Conservation (phyloP, 2,329 filamentous ascomycete species). For the Talaromyces albobiverticillius region DNA sequence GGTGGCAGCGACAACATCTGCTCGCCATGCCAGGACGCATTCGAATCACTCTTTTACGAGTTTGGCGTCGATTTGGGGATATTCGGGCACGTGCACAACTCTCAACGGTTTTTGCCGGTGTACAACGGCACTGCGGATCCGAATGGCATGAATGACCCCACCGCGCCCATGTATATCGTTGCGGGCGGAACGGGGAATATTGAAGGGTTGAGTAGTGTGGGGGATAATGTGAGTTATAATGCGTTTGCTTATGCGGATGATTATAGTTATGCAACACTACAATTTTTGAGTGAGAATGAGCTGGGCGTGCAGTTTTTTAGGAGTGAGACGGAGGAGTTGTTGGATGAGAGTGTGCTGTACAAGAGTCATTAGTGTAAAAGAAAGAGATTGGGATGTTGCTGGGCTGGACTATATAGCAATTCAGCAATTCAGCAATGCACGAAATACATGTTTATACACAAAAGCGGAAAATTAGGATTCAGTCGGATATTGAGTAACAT, state of each 20-base stretch:
- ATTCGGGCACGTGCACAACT: constrained; percentile 59
- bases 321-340: constrained; percentile 47
- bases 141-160: constrained; percentile 48
- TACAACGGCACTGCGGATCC: constrained; percentile 37
- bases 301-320: constrained; percentile 52
- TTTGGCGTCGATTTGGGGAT: constrained; percentile 58
- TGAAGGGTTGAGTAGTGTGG: constrained; percentile 49
- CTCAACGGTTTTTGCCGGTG: constrained; percentile 48
- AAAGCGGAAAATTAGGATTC: no score
- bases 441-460: no score
- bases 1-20: constrained; percentile 36
- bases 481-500: no score
- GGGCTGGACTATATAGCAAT: no score
- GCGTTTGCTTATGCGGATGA: constrained; percentile 30
- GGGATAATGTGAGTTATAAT: constrained; percentile 42
- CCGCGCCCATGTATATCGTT: constrained; percentile 56
- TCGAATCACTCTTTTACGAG: constrained; percentile 53
- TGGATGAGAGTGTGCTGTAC: constrained; percentile 50
- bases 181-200: constrained; percentile 58
- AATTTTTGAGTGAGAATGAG: constrained; percentile 45
- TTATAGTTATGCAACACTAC: constrained; percentile 52
- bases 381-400: no score
- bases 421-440: no score
- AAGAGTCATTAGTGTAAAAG: constrained; percentile 52
- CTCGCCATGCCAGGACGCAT: constrained; percentile 49